phyloP scores from a whole-genome alignment of 495 filamentous ascomycete genomes.

The Penicillium riverlandense region DNA sequence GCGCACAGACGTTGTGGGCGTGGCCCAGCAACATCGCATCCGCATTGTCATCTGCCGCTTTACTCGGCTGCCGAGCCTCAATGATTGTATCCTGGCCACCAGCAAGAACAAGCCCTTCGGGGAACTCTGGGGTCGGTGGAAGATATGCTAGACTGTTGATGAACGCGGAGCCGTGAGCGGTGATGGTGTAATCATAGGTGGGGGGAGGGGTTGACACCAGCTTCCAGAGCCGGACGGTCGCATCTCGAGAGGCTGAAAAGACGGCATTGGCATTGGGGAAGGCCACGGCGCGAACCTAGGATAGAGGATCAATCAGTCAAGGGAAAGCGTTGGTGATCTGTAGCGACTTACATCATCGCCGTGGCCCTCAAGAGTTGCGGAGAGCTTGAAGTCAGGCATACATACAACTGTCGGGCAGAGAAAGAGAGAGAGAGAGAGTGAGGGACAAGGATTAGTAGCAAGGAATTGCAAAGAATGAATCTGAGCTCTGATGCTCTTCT shows the following conservation, averaged over 20 bases:
- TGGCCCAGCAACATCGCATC: constrained; percentile 84
- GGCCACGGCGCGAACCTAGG: constrained; percentile 77
- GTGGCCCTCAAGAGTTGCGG: constrained; percentile 72
- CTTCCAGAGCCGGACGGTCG: constrained; percentile 84
- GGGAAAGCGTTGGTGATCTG: constrained; percentile 5
- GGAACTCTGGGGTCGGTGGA: constrained; percentile 58
- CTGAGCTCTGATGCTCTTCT: neutral
- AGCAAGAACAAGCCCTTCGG: constrained; percentile 78
- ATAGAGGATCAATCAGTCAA: too few relatives aligned
- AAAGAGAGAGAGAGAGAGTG: neutral
- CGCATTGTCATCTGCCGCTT: constrained; percentile 63
- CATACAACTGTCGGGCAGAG: constrained; percentile 19
- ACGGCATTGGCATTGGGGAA: constrained; percentile 69
- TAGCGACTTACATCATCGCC: constrained; percentile 66
- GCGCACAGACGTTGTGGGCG: constrained; percentile 72
- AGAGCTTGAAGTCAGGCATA: constrained; percentile 70
- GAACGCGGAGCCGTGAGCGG: constrained; percentile 69
- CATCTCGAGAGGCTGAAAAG: constrained; percentile 83
- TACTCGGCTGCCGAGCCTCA: constrained; percentile 69
- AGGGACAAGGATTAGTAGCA: neutral
- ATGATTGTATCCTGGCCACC: constrained; percentile 89
- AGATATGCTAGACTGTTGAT: constrained; percentile 79
- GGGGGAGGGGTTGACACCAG: constrained; percentile 56
- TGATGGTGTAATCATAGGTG: constrained; percentile 66
- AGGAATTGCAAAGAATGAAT: neutral